These are phyloP conservation scores for Metarhizium robertsii DNA, from an alignment of 2,329 filamentous ascomycete species.

Conservation along the genomic window DNA sequence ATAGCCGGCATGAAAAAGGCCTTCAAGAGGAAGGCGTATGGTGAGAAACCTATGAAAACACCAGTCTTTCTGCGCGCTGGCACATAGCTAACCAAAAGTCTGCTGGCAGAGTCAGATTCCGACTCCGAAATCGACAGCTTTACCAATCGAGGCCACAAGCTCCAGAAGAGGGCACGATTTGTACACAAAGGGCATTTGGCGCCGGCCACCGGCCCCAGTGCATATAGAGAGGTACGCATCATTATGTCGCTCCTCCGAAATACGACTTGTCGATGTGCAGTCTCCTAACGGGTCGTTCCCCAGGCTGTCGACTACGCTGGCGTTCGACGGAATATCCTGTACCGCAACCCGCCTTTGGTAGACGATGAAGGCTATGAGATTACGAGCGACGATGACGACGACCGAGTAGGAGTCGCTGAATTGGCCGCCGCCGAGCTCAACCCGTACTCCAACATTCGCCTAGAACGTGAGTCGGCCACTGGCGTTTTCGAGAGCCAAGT, in stretches of 20 bases:
- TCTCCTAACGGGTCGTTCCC: constrained; percentile 3
- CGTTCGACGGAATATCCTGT: constrained; percentile 62
- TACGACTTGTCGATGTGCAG: not conserved
- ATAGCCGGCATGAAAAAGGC: constrained; percentile 61
- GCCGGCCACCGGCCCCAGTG: constrained; percentile 53
- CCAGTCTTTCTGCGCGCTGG: constrained; percentile 2
- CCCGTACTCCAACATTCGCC: constrained; percentile 61
- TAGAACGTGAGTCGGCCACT: constrained; percentile 51
- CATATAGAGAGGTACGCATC: constrained; percentile 58
- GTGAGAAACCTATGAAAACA: constrained; percentile 26
- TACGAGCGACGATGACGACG: constrained; percentile 63
- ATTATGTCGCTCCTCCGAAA: constrained; percentile 4
- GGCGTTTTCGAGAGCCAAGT: not conserved
- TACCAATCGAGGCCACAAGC: constrained; percentile 69
- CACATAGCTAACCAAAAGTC: constrained; percentile 11
- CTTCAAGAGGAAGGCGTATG: constrained; percentile 53
- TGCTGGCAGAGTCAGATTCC: constrained; percentile 60
- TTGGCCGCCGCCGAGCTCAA: constrained; percentile 59
- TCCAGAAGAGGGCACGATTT: constrained; percentile 66
- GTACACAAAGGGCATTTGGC: constrained; percentile 62
- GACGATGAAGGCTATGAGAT: constrained; percentile 74
- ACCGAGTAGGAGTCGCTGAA: constrained; percentile 50
- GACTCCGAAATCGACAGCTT: constrained; percentile 61
- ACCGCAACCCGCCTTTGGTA: constrained; percentile 60
- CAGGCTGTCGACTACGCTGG: constrained; percentile 67